Evolutionary conservation across 2,329 filamentous ascomycete genomes (phyloP).

Genomic region (Dichotomopilus funicola): DNA sequence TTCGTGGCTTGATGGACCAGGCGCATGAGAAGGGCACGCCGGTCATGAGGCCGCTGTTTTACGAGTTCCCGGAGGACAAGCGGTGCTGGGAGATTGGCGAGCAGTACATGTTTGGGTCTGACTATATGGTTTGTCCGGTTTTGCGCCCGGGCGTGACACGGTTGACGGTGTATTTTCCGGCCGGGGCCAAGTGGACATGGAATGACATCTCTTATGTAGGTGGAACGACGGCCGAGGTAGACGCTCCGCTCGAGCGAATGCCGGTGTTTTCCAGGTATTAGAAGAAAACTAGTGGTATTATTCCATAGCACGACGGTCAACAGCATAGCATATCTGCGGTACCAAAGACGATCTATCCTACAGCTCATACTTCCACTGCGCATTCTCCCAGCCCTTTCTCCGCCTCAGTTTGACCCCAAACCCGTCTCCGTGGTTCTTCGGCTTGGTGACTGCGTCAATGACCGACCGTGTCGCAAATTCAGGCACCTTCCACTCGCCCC

Average conservation of each 20-base stretch:
- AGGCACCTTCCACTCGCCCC: conserved; percentile 9
- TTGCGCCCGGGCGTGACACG: not conserved
- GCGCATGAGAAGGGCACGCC: conserved; percentile 4
- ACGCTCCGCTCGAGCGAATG: conserved; percentile 5
- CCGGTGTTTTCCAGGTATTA: not conserved
- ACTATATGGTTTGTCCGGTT: conserved; percentile 5
- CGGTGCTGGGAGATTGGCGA: conserved; percentile 6
- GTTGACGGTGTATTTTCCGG: conserved; percentile 3
- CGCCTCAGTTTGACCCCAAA: conserved; percentile 6
- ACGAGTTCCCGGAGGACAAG: conserved; percentile 3
- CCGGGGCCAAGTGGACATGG: not conserved
- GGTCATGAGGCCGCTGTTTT: conserved; percentile 8
- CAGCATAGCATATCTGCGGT: too few relatives aligned
- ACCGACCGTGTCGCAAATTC: conserved; percentile 4
- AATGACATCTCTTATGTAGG: not conserved
- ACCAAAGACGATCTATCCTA: not conserved
- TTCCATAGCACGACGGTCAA: too few relatives aligned
- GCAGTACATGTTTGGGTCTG: conserved; percentile 7
- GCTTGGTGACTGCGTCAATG: conserved; percentile 14
- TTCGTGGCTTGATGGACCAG: not conserved
- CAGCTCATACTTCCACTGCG: conserved; percentile 8
- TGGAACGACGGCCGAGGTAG: not conserved
- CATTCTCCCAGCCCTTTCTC: conserved; percentile 8
- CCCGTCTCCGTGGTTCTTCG: conserved; percentile 5
- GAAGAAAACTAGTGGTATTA: too few relatives aligned